phyloP scores from a whole-genome alignment of 495 filamentous ascomycete genomes.

The Jackrogersella multiformis region DNA sequence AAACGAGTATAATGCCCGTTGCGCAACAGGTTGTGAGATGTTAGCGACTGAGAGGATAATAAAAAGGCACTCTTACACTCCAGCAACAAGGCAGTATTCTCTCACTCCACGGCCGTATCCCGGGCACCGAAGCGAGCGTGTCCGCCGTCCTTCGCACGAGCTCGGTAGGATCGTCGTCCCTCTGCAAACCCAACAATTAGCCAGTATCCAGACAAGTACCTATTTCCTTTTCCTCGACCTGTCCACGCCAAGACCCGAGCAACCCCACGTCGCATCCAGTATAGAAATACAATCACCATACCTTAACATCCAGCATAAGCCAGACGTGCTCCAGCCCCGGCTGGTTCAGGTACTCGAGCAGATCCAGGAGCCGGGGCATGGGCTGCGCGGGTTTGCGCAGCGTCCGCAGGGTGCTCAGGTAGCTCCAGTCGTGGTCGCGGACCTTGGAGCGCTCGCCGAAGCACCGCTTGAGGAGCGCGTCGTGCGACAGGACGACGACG shows the following conservation, averaged over 20 bases:
- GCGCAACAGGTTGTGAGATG: background rate
- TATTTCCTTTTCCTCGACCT: background rate
- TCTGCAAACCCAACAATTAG: constrained; percentile 42
- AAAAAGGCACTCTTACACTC: constrained; percentile 61
- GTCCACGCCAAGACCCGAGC: background rate
- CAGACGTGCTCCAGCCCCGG: constrained; percentile 72
- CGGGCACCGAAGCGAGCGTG: constrained; percentile 64
- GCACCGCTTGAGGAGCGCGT: constrained; percentile 78
- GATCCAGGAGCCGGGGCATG: constrained; percentile 79
- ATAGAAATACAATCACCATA: constrained; percentile 40
- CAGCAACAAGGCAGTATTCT: constrained; percentile 83
- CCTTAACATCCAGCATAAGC: constrained; percentile 90
- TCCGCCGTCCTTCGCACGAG: constrained; percentile 72
- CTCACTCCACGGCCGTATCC: constrained; percentile 68
- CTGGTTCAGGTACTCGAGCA: constrained; percentile 73
- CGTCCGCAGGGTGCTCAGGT: constrained; percentile 74
- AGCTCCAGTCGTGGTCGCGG: constrained; percentile 76
- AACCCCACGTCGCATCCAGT: background rate
- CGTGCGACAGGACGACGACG: constrained; percentile 81
- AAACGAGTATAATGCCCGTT: background rate
- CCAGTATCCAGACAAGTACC: background rate
- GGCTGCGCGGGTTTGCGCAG: constrained; percentile 69
- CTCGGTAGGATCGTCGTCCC: constrained; percentile 73
- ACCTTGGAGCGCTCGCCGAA: constrained; percentile 77
- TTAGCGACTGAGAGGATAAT: background rate